A percentile compares a stretch with the other conserved stretches of the same genome.
These are phyloP conservation scores for Akanthomyces dipterigenus DNA, from an alignment of 2,329 filamentous ascomycete species.

Conservation along the genomic window DNA sequence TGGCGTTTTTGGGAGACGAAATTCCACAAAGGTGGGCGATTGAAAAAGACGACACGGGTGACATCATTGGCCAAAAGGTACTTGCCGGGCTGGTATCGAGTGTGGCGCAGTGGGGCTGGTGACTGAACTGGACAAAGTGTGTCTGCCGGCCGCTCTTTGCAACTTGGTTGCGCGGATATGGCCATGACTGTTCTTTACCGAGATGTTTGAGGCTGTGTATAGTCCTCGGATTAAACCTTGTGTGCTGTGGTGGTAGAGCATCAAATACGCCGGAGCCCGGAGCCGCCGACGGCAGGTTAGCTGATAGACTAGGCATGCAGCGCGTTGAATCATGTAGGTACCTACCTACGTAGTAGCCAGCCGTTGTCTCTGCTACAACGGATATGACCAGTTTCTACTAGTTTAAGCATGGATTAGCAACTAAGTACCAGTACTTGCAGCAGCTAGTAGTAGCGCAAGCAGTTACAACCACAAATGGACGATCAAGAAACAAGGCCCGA, in stretches of 20 bases:
- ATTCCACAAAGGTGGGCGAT: neutral
- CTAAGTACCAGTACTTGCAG: neutral
- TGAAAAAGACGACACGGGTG: neutral
- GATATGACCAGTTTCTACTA: no score
- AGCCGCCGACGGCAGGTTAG: neutral
- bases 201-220: neutral
- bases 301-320: neutral
- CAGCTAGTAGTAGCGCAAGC: neutral
- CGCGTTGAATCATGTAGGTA: neutral
- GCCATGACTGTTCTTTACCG: neutral
- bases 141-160: neutral
- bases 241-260: neutral
- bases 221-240: neutral
- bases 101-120: slow-evolving; percentile 9
- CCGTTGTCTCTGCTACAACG: neutral
- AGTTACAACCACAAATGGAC: neutral
- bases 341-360: no score
- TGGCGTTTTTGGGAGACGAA: neutral
- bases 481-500: neutral
- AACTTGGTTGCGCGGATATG: neutral
- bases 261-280: neutral
- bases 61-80: slow-evolving; percentile 4
- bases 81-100: neutral
- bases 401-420: neutral
- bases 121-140: neutral